Conservation (phyloP, 371 early-diverging fungal species). For the Capillidium rhysosporum region DNA sequence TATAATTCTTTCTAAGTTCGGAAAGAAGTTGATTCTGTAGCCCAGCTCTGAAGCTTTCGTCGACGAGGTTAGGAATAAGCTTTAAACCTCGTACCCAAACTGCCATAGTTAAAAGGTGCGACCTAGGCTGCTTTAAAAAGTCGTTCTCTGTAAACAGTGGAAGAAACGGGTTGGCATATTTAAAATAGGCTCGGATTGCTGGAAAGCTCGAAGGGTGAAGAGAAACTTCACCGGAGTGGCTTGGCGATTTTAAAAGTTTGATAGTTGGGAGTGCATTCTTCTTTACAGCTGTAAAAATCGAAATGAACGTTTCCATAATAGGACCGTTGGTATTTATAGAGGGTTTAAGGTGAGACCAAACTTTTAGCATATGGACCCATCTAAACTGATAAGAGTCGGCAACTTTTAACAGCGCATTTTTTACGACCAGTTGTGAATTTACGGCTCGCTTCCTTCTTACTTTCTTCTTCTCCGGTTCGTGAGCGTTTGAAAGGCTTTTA, state of each 20-base stretch:
- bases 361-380: slow-evolving; percentile 3
- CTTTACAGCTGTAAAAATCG: neutral
- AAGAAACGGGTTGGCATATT: slow-evolving; percentile 3
- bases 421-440: neutral
- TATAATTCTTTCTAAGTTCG: neutral
- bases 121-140: neutral
- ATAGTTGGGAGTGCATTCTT: neutral
- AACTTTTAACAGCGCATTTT: neutral
- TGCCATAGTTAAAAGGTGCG: neutral
- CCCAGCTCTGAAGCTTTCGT: neutral
- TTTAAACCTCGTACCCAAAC: neutral
- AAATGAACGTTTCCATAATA: neutral
- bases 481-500: too few species aligned
- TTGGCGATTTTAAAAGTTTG: neutral
- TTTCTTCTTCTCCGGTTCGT: too few species aligned
- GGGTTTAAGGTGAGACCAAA: neutral
- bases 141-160: slow-evolving; percentile 1
- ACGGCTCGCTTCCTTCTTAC: neutral
- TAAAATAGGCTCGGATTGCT: neutral
- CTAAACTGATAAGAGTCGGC: slow-evolving; percentile 1
- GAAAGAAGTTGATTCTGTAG: neutral
- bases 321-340: neutral
- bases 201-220: neutral
- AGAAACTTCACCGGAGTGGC: neutral
- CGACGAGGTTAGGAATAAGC: neutral